phyloP scores from a whole-genome alignment of 495 filamentous ascomycete species.

The Schizothecium vesticola region DNA sequence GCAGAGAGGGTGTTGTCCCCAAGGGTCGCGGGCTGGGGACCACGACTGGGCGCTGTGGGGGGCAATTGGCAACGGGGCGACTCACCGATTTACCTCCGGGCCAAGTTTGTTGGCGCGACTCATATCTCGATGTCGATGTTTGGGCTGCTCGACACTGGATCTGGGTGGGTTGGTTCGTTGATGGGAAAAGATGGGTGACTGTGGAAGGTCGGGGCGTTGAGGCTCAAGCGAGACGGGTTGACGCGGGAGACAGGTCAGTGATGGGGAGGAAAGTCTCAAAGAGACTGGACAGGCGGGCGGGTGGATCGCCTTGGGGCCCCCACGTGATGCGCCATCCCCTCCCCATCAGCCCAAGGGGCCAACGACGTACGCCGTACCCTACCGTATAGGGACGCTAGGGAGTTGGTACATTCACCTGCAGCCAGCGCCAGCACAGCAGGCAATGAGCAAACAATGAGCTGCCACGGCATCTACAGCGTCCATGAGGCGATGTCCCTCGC shows the following conservation, averaged over 20 bases:
- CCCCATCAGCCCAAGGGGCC: not conserved
- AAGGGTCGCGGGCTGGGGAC: not conserved
- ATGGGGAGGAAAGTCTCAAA: slow-evolving; percentile 33
- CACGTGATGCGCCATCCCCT: slow-evolving; percentile 24
- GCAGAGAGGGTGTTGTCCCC: not conserved
- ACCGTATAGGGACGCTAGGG: too few relatives aligned
- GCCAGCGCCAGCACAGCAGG: not conserved
- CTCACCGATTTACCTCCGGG: slow-evolving; percentile 91
- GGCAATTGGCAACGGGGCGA: slow-evolving; percentile 16
- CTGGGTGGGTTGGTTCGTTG: slow-evolving; percentile 15
- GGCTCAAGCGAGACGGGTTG: slow-evolving; percentile 27
- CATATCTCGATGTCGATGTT: slow-evolving; percentile 55
- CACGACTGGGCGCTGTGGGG: not conserved
- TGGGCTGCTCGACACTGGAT: slow-evolving; percentile 22
- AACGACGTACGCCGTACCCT: not conserved
- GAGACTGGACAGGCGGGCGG: slow-evolving; percentile 19
- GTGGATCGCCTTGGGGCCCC: slow-evolving; percentile 15
- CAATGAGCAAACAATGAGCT: not conserved
- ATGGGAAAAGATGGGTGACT: slow-evolving; percentile 13
- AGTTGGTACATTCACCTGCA: not conserved
- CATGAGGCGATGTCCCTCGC: not conserved
- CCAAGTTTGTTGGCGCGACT: slow-evolving; percentile 82
- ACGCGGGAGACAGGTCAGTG: slow-evolving; percentile 22
- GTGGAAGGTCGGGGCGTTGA: slow-evolving; percentile 16
- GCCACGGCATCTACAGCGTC: not conserved